A percentile compares a stretch with the other conserved stretches of the same genome.
Evolutionary conservation across 2,329 filamentous ascomycete genomes (phyloP).

Genomic region (Colletotrichum lini): DNA sequence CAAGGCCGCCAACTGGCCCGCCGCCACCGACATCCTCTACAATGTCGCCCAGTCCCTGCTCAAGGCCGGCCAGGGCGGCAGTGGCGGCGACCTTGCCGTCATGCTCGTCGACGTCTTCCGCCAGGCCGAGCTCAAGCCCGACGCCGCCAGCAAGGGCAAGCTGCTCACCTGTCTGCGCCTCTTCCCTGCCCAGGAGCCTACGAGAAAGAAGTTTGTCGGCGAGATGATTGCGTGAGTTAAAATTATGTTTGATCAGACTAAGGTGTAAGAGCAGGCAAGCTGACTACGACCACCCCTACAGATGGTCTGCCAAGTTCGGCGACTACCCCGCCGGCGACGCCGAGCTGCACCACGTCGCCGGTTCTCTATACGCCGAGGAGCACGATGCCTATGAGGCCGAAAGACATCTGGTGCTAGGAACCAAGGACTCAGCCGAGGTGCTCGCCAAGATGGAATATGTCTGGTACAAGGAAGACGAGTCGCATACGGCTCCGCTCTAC

Average conservation of each 20-base stretch:
- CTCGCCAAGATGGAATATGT: constrained; percentile 89
- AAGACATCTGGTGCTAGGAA: constrained; percentile 88
- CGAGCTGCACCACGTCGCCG: constrained; percentile 93
- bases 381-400: constrained; percentile 95
- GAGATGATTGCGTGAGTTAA: constrained; percentile 81
- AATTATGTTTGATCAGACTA: neutral
- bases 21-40: constrained; percentile 89
- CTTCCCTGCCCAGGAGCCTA: constrained; percentile 88
- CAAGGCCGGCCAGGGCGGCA: constrained; percentile 92
- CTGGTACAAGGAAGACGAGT: constrained; percentile 93
- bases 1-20: constrained; percentile 86
- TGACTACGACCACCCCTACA: constrained; percentile 47
- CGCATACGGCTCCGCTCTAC: constrained; percentile 89
- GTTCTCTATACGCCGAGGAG: constrained; percentile 91
- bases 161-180: constrained; percentile 84
- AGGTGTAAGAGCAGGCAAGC: neutral
- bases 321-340: constrained; percentile 93
- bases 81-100: constrained; percentile 89
- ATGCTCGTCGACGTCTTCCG: constrained; percentile 92
- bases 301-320: constrained; percentile 89
- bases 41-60: constrained; percentile 88
- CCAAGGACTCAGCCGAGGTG: constrained; percentile 86
- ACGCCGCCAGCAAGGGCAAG: constrained; percentile 80
- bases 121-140: constrained; percentile 84
- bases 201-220: constrained; percentile 90